phyloP scores from a whole-genome alignment of 441 rosid genomes.

The Dalechampia spathulata region DNA sequence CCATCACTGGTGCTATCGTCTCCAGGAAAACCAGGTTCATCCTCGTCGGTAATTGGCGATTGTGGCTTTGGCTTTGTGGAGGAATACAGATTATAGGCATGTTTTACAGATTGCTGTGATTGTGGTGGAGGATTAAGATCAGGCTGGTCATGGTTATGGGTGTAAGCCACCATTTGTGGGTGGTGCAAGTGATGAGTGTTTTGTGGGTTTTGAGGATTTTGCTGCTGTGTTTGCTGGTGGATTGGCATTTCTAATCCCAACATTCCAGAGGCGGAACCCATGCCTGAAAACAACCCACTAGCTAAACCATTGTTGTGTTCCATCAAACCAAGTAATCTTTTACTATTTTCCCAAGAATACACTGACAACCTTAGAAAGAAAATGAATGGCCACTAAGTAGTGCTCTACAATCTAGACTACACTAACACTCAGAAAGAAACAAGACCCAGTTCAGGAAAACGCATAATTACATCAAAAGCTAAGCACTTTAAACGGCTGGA shows the following conservation, averaged over 20 bases:
- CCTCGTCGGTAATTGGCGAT: slow-evolving; percentile 62
- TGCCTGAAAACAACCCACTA: slow-evolving; percentile 50
- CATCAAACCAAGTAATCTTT: slow-evolving; percentile 30
- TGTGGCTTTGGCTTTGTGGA: slow-evolving; percentile 41
- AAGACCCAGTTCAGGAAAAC: slow-evolving; percentile 1
- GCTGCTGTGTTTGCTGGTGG: slow-evolving; percentile 39
- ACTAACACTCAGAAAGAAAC: neutral
- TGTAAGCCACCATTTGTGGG: slow-evolving; percentile 42
- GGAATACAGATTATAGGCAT: slow-evolving; percentile 29
- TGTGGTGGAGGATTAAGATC: slow-evolving; percentile 29
- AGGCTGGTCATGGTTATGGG: slow-evolving; percentile 26
- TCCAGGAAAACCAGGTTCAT: slow-evolving; percentile 45
- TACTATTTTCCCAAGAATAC: neutral
- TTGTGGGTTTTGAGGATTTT: slow-evolving; percentile 34
- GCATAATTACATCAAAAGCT: neutral
- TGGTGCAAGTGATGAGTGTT: slow-evolving; percentile 33
- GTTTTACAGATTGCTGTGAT: slow-evolving; percentile 31
- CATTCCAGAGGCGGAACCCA: slow-evolving; percentile 48
- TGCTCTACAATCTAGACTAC: neutral
- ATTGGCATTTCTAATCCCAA: slow-evolving; percentile 64
- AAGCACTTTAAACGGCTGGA: neutral
- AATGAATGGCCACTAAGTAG: neutral
- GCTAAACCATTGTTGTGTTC: slow-evolving; percentile 48
- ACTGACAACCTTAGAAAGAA: neutral
- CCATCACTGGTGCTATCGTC: slow-evolving; percentile 53